Evolutionary conservation across 2,329 filamentous ascomycete genomes (phyloP), one percentile per base, ranked within the genome.

Genomic region (Scedosporium boydii): DNA sequence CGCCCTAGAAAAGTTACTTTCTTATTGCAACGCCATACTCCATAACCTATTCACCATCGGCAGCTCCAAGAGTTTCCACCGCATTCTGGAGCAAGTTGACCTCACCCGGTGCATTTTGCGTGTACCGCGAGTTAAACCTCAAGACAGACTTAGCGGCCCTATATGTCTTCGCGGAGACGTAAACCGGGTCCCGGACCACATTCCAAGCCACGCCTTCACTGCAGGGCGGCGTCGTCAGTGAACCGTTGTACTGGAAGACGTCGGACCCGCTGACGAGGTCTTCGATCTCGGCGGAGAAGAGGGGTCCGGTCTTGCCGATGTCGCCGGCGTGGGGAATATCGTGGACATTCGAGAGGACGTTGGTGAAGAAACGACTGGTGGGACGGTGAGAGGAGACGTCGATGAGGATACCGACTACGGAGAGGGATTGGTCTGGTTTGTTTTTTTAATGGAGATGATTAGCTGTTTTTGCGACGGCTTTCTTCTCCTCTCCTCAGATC

Each of bases 221-320:
- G 73, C 85, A 87, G 3, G 85, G 85, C 21, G 85, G 85, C 0
- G 84, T 87, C 48, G 85, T 87, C 57, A 87, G 75, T 18, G 82
- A 85, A 21, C 85, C 85, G 12, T 72, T 70, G 74, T 87, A 87
- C 63, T 77, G 76, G 67, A 76, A 78, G 61, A 82, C 71, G 4
- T 73, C 48, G 2, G 68, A 68, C 26, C 74, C 70, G 2, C 70
- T 60, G 57, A 82, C 68, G 46, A 73, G 69, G 7, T 66, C 57
- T 34, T 73, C 69, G 0, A 83, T 69, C 58, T 72, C 72, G 38
- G 68, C 67, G 72, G 82, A 80, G 69, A 76, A 70, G 7, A 84
- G 75, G 4, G 68, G 61, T 9, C 67, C 67, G 4, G 76, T 78
- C 59, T 68, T 64, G 7, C 71, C 71, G 12, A 66, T 66, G 62